phyloP scores from a whole-genome alignment of 345 rosid genomes.

The Citrus cavaleriei region DNA sequence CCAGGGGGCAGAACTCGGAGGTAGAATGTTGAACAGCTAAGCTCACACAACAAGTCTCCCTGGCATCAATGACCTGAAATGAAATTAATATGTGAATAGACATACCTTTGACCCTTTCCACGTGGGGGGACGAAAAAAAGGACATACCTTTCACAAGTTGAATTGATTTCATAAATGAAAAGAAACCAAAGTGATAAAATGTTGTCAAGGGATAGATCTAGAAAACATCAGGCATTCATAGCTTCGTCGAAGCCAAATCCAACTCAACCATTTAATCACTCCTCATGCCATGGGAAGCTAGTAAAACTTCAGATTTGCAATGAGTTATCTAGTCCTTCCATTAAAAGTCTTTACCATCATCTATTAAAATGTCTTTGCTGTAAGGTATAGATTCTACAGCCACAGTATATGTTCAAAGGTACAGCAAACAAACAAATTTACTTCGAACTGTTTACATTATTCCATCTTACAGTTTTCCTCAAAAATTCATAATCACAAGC shows the following conservation, averaged over 20 bases:
- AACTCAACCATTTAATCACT: background rate
- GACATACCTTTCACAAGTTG: too few species aligned
- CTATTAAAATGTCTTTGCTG: background rate
- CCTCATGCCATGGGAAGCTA: too few species aligned
- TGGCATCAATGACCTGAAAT: constrained; percentile 52
- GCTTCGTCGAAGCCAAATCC: background rate
- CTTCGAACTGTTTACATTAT: background rate
- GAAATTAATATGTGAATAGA: background rate
- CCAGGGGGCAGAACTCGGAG: constrained; percentile 23
- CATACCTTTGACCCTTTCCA: background rate
- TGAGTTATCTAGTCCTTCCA: too few species aligned
- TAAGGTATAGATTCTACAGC: background rate
- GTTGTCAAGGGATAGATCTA: background rate
- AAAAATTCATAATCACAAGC: background rate
- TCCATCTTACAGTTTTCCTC: too few species aligned
- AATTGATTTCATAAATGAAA: background rate
- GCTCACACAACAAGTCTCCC: constrained; percentile 36
- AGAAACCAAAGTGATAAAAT: background rate
- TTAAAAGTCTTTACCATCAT: background rate
- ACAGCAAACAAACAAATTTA: background rate
- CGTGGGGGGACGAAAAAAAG: too few species aligned
- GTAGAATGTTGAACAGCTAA: constrained; percentile 35
- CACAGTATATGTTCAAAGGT: background rate
- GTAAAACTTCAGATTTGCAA: background rate
- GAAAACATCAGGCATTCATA: background rate